Evolutionary conservation across 306 rosid species (phyloP).

Genomic region (Begonia peltatifolia): DNA sequence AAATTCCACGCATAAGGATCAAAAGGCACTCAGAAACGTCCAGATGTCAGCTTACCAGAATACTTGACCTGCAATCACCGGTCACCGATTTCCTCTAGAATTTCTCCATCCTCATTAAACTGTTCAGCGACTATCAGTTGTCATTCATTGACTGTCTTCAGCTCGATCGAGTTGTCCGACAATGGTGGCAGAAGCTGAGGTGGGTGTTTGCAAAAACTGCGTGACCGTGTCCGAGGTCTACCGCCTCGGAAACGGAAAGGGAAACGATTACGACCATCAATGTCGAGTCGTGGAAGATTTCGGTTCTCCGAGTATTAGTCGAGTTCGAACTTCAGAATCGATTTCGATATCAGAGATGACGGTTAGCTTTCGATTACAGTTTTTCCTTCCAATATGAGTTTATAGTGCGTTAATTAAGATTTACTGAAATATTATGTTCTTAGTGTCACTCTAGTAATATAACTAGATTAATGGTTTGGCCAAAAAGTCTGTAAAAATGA

Average conservation of each 20-base stretch:
- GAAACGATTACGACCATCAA: constrained; percentile 7
- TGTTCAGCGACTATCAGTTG: too few relatives aligned
- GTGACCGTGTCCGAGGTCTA: constrained; percentile 38
- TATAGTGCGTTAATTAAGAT: not conserved
- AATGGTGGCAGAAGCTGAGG: constrained; percentile 46
- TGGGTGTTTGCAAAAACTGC: constrained; percentile 41
- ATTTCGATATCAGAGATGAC: constrained; percentile 33
- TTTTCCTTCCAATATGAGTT: not conserved
- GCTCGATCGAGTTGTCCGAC: too few relatives aligned
- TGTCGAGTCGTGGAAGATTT: constrained; percentile 29
- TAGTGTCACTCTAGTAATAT: not conserved
- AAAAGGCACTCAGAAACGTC: not conserved
- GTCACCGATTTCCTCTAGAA: not conserved
- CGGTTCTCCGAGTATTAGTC: constrained; percentile 27
- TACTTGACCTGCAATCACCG: not conserved
- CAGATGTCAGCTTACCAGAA: not conserved
- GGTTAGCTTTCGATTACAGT: constrained; percentile 23
- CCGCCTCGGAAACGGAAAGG: constrained; percentile 22
- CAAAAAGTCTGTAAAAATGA: too few relatives aligned
- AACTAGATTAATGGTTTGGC: too few relatives aligned
- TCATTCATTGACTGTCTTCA: too few relatives aligned
- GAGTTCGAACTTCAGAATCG: constrained; percentile 33
- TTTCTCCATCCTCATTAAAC: too few relatives aligned
- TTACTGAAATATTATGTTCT: not conserved
- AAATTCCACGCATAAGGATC: too few relatives aligned